Evolutionary conservation across 2,329 filamentous ascomycete species (phyloP).

Genomic region (Biscogniauxia marginata): DNA sequence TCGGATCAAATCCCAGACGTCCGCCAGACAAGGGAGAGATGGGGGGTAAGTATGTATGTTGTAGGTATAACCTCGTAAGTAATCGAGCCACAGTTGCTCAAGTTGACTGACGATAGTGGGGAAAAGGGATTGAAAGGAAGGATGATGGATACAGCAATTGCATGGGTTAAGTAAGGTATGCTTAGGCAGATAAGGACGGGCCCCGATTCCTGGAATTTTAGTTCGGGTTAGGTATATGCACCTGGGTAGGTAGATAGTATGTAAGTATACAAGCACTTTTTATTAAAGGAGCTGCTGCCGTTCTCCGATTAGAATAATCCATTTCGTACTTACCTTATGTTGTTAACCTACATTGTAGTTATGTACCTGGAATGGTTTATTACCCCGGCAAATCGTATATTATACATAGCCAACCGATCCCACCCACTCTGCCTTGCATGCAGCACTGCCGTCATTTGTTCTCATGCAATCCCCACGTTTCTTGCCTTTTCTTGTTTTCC

Average conservation of each 20-base stretch:
- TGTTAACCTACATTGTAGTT: neutral
- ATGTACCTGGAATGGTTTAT: neutral
- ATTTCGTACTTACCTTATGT: too few relatives aligned
- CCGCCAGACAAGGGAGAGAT: neutral
- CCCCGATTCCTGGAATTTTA: neutral
- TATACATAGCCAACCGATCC: neutral
- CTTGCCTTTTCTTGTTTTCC: neutral
- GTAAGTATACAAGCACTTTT: neutral
- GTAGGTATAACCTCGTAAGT: too few relatives aligned
- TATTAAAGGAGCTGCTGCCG: neutral
- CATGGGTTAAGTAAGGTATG: too few relatives aligned
- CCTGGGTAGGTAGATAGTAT: too few relatives aligned
- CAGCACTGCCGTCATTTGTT: neutral
- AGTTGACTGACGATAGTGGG: neutral
- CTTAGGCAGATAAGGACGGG: neutral
- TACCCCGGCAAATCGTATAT: too few relatives aligned
- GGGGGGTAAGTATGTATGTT: neutral
- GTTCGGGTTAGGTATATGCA: neutral
- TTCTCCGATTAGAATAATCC: neutral
- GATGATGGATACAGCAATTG: neutral
- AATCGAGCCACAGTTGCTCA: neutral
- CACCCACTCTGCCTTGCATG: neutral
- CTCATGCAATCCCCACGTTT: conserved; percentile 4
- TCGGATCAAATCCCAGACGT: neutral
- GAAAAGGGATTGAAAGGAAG: neutral